Evolutionary conservation across 1,284 basidiomycete genomes (phyloP), one percentile per base, ranked within the genome.

Genomic region (Xerocomus nothofagi): DNA sequence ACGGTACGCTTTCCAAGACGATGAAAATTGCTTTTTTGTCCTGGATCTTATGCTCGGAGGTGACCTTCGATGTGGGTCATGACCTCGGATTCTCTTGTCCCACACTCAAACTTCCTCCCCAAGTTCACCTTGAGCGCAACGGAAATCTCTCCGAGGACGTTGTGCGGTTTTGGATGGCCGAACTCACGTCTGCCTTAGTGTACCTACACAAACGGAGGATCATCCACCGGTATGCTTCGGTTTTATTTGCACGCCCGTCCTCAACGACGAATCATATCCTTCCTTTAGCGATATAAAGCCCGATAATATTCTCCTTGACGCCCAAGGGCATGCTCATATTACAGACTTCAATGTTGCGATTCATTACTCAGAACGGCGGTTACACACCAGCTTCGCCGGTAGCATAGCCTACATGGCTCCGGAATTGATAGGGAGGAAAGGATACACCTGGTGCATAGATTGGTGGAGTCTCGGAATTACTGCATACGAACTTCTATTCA

Each of bases 391-490:
- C 49, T 89, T 99, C 4, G 96, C 94, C 1, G 94, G 94, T 3
- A 93, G 90, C 58, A 96, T 98, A 92, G 95, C 96, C 0, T 99
- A 99, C 73, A 99, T 99, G 96, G 93, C 95, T 3, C 91, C 95
- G 1, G 93, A 98, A 67, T 88, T 98, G 17, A 78, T 98, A 40
- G 78, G 73, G 41, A 73, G 76, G 55, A 82, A 78, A 60, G 88
- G 88, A 20, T 98, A 98, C 68, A 88, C 88, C 10, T 93, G 90
- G 77, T 85, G 86, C 27, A 83, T 92, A 47, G 94, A 98, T 68
- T 98, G 91, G 88, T 98, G 94, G 94, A 93, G 91, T 60, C 76
- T 98, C 20, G 94, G 94, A 31, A 79, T 98, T 51, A 88, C 91
- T 27, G 86, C 86, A 44, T 96, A 89, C 72, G 94, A 98, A 67